These are phyloP conservation scores for Globisporangium spiculum DNA, from an alignment of 352 stramenopile genomes.

Conservation along the genomic window DNA sequence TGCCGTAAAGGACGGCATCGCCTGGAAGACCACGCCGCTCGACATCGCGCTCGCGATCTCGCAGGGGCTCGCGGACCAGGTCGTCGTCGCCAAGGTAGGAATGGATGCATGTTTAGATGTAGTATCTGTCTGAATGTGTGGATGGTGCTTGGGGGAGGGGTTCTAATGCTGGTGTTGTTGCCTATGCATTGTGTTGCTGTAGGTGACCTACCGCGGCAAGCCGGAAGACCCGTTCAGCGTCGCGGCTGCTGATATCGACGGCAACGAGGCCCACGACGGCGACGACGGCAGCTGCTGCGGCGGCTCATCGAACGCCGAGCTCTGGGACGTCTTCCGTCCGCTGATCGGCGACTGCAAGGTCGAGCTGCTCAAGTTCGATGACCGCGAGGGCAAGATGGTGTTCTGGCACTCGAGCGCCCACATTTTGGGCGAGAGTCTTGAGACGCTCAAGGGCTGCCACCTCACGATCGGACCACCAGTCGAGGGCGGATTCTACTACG, in stretches of 20 bases:
- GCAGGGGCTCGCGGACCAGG: slow-evolving; percentile 92
- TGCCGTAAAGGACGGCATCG: slow-evolving; percentile 87
- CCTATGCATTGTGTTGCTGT: slow-evolving; percentile 11
- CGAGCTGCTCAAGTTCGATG: slow-evolving; percentile 98
- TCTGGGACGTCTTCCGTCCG: slow-evolving; percentile 97
- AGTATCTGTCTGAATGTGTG: background rate
- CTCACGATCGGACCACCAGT: slow-evolving; percentile 97
- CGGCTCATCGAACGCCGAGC: slow-evolving; percentile 62
- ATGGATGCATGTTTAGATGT: no score
- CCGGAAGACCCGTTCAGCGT: slow-evolving; percentile 76
- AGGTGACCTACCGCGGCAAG: slow-evolving; percentile 84
- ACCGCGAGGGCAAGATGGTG: slow-evolving; percentile 93
- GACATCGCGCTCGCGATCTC: slow-evolving; percentile 95
- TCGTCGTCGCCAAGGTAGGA: slow-evolving; percentile 79
- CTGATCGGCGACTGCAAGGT: slow-evolving; percentile 96
- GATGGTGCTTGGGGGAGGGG: background rate
- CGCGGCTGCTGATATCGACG: slow-evolving; percentile 85
- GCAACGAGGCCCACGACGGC: slow-evolving; percentile 71
- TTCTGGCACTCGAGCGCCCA: slow-evolving; percentile 98
- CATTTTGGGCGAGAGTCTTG: slow-evolving; percentile 96
- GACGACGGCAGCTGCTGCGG: slow-evolving; percentile 47
- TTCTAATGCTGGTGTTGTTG: background rate
- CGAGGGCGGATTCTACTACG: slow-evolving; percentile 98
- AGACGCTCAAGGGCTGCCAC: slow-evolving; percentile 95
- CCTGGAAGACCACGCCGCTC: slow-evolving; percentile 95